Percentiles rank a stretch among this genome's conserved stretches.
phyloP scores from a whole-genome alignment of 257 asterid species.

The Thymus mandschuricus region DNA sequence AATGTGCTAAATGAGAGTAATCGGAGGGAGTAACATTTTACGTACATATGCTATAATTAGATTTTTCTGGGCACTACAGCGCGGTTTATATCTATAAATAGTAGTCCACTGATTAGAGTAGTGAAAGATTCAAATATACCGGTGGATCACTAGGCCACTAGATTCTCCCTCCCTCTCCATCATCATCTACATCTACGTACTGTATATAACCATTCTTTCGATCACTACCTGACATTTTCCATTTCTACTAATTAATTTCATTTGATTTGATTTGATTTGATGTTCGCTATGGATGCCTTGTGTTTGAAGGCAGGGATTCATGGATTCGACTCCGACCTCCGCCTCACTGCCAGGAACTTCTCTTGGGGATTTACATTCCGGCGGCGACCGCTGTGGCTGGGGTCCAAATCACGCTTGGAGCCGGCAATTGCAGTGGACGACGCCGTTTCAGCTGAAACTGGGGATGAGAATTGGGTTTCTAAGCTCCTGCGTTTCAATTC shows the following conservation, averaged over 20 bases:
- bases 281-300: slow-evolving; percentile 52
- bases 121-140: too few species aligned
- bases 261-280: background rate
- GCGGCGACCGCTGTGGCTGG: slow-evolving; percentile 76
- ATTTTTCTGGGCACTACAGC: too few species aligned
- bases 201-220: background rate
- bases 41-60: too few species aligned
- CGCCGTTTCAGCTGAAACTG: slow-evolving; percentile 58
- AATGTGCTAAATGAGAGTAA: too few species aligned
- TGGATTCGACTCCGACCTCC: slow-evolving; percentile 49
- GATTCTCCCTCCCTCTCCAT: too few species aligned
- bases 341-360: slow-evolving; percentile 42
- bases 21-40: too few species aligned
- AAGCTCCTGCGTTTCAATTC: slow-evolving; percentile 60
- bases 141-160: too few species aligned
- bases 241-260: background rate
- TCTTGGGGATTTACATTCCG: slow-evolving; percentile 80
- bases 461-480: slow-evolving; percentile 60
- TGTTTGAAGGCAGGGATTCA: slow-evolving; percentile 66
- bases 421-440: slow-evolving; percentile 63
- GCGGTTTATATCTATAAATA: too few species aligned
- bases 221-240: background rate
- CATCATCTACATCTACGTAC: too few species aligned
- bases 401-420: slow-evolving; percentile 45
- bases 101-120: too few species aligned